Base-by-base conservation (phyloP, 2,329 filamentous ascomycete genomes). In the Remersonia thermophila region DNA sequence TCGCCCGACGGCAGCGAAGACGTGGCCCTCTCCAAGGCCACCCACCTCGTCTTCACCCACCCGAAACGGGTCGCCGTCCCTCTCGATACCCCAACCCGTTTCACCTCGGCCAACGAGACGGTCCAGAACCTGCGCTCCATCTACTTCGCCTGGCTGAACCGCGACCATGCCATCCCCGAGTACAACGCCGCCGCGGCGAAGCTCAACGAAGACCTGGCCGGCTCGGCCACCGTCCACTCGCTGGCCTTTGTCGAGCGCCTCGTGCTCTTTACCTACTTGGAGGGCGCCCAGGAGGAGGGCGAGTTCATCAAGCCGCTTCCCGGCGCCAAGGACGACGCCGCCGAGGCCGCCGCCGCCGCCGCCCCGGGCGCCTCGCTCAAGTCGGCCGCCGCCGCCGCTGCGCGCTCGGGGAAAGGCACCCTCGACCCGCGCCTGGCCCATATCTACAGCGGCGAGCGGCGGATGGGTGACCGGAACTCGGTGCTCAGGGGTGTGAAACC, bases 61-160 rank as follows among this genome's bases (percentile, higher is more conserved):
- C 71, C 71, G 33, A 56, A 63, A 36, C 69, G 72, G 42, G 66
- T 76, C 37, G 67, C 76, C 5, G 69, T 93, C 40, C 67, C 80
- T 1, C 72, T 94, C 46, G 76, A 73, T 34, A 70, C 72, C 11
- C 69, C 79, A 8, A 98, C 91, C 47, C 84, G 91, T 50, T 96
- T 96, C 65, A 71, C 83, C 42, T 87, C 84, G n/a, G 72, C 74
- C 40, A 73, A 73, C 27, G 43, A 42, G 50, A 69, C 73, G 32
- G 70, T 80, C 4, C 78, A 94, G 51, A 84, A 95, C 55, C 68
- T 98, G 48, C 85, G 91, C 55, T 91, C 82, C 56, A 89, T 95
- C 60, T 95, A 89, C 66, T 94, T 96, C 55, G 86, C 86, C 38
- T 98, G 86, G 85, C 69, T 83, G 52, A 93, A 95, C 62, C 85